phyloP scores from a whole-genome alignment of 225 moss, liverwort and hornwort species.

The Ulota crispa region DNA sequence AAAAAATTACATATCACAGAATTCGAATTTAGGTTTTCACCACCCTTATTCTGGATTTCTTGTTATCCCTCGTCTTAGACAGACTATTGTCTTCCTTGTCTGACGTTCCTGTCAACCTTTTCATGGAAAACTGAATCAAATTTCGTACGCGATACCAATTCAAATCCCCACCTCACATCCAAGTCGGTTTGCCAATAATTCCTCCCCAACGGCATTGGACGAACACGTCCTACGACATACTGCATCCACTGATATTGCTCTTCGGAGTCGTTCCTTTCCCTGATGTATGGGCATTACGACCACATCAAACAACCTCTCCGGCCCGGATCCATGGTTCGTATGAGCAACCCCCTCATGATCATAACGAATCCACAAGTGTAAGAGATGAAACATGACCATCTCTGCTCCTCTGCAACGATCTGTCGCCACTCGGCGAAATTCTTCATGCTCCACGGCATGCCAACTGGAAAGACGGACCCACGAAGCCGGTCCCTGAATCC shows the following conservation, averaged over 20 bases:
- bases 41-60: neutral
- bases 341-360: neutral
- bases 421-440: constrained; percentile 8
- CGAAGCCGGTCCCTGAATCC: neutral
- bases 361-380: constrained; percentile 11
- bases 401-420: constrained; percentile 1
- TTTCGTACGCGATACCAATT: neutral
- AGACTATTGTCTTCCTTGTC: neutral
- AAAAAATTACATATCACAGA: neutral
- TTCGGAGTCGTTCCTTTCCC: neutral
- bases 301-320: neutral
- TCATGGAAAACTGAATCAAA: neutral
- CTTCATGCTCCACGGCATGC: neutral
- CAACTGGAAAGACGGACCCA: neutral
- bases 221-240: neutral
- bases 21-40: neutral
- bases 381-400: neutral
- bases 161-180: neutral
- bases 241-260: neutral
- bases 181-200: neutral
- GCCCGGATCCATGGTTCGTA: constrained; percentile 5
- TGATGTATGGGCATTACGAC: neutral
- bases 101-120: neutral
- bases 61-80: neutral
- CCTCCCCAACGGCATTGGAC: neutral